Conservation (phyloP, 331 rosid genomes). For the Cydonia oblonga region DNA sequence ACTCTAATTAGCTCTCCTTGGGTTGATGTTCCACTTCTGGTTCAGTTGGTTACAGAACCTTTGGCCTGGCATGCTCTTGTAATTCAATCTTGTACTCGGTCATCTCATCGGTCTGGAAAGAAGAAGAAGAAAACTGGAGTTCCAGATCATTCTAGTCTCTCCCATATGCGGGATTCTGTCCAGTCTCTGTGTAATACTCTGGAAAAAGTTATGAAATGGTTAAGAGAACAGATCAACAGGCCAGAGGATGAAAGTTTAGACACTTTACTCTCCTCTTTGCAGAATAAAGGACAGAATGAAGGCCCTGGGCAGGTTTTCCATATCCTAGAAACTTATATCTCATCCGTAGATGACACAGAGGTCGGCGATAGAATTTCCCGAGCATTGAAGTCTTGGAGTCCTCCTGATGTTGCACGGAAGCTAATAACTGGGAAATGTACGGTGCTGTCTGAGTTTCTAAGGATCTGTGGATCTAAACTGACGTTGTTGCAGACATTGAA, state of each 20-base stretch:
- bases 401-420: slow-evolving; percentile 64
- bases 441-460: slow-evolving; percentile 41
- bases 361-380: slow-evolving; percentile 49
- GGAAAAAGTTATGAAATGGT: slow-evolving; percentile 56
- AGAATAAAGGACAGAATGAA: slow-evolving; percentile 31
- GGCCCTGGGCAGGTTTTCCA: slow-evolving; percentile 66
- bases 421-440: slow-evolving; percentile 50
- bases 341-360: slow-evolving; percentile 32
- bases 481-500: slow-evolving; percentile 48
- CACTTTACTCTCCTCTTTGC: slow-evolving; percentile 32
- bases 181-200: slow-evolving; percentile 34
- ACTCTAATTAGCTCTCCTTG: slow-evolving; percentile 41
- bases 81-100: slow-evolving; percentile 64
- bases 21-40: slow-evolving; percentile 38
- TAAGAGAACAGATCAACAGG: slow-evolving; percentile 41
- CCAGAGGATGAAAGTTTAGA: slow-evolving; percentile 60
- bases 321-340: slow-evolving; percentile 35
- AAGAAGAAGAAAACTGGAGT: slow-evolving; percentile 81
- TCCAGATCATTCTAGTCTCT: slow-evolving; percentile 30
- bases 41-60: slow-evolving; percentile 75
- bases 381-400: slow-evolving; percentile 65
- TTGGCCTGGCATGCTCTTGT: slow-evolving; percentile 90
- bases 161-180: slow-evolving; percentile 40
- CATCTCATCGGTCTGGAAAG: slow-evolving; percentile 68
- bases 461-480: slow-evolving; percentile 54